A percentile compares a stretch with the other conserved stretches of the same genome.
Evolutionary conservation across 225 moss, liverwort and hornwort species (phyloP).

Genomic region (Straminergon stramineum): DNA sequence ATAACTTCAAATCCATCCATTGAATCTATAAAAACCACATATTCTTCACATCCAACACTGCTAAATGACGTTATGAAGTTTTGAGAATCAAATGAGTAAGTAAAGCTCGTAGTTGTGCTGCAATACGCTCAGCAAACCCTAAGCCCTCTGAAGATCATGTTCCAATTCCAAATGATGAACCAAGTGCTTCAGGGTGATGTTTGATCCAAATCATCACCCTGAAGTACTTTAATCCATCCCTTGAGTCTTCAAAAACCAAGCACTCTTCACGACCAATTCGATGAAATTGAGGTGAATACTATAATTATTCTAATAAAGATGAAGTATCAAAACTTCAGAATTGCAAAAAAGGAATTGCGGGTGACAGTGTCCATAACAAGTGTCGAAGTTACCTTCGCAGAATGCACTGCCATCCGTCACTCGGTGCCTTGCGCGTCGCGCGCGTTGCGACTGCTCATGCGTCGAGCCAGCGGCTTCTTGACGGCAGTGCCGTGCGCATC

Average conservation of each 20-base stretch:
- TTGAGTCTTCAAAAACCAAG: background rate
- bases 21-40: background rate
- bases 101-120: too few relatives aligned
- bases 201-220: background rate
- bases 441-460: slow-evolving; percentile 26
- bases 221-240: background rate
- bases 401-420: background rate
- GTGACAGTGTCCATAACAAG: background rate
- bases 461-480: slow-evolving; percentile 32
- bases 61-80: too few relatives aligned
- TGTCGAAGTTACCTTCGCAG: background rate
- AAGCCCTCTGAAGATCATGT: background rate
- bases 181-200: background rate
- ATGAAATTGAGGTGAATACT: background rate
- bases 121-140: background rate
- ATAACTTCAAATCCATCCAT: background rate
- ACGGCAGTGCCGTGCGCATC: slow-evolving; percentile 18
- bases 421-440: background rate
- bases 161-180: background rate
- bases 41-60: background rate
- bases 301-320: background rate
- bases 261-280: background rate
- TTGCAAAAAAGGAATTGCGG: background rate
- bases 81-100: too few relatives aligned
- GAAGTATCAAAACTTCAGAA: background rate